Base-by-base conservation (phyloP, 1,139 yeast genomes). In the Arxiozyma heterogenica region DNA sequence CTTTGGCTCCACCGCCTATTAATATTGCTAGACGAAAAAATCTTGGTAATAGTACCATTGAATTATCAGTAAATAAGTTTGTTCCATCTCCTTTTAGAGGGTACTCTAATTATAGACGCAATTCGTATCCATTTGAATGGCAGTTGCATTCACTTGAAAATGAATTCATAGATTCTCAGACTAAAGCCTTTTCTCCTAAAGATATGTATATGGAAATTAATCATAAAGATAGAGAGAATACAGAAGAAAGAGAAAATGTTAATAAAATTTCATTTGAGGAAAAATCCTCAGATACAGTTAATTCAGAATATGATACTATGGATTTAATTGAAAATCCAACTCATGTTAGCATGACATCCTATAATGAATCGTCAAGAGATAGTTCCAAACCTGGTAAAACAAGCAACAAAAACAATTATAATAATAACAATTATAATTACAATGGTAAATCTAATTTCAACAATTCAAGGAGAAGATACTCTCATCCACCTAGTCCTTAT, bases 1-100 rank as follows among this genome's bases (percentile, higher is more conserved):
- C 76, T 41, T 73, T 83, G 53, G 90, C 91, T 0, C 91, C 91
- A 5, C 89, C 91, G 8, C 91, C 91, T 3, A 82, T 84, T 38
- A 81, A 82, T 60, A 74, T 82, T 57, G 73, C 73, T 25, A 68
- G 71, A 52, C 76, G 78, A 63, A 72, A 75, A 56, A 65, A 72
- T 1, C 65, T 69, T 50, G 71, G 58, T 27, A 55, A 50, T 50
- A 51, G 51, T 21, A 17, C 23, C 17, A n/a, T 25, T 4, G 30
- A 17, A n/a, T 30, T 17, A 7, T 6, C 12, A 21, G 15, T 42
- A 12, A 20, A 27, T 46, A 58, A 59, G 25, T 60, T 54, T 53
- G 44, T 55, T 22, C 57, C 53, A 51, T 54, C 62, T 20, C 53
- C 44, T 46, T 53, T 56, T 17, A 46, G 27, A 18, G 30, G 41